Evolutionary conservation across 208 protist genomes (phyloP).

Genomic region (Eutreptiella sp.): DNA sequence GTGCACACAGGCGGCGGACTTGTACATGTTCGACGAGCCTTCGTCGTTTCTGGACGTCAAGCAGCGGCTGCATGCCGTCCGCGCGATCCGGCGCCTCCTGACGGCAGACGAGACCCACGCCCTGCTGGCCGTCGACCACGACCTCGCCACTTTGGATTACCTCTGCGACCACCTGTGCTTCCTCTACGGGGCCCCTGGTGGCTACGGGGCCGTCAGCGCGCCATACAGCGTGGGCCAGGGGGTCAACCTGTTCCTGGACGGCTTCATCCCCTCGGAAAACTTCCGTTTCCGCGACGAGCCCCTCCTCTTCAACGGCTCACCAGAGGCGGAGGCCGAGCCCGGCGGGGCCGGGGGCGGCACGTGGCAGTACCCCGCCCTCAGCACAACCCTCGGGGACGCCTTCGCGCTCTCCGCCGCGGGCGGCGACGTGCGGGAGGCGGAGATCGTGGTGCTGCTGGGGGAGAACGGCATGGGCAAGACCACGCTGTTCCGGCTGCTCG

Average conservation of each 20-base stretch:
- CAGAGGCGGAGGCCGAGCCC: constrained; percentile 10
- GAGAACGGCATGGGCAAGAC: not conserved
- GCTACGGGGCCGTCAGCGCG: constrained; percentile 25
- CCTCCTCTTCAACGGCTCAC: constrained; percentile 26
- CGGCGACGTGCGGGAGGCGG: constrained; percentile 1
- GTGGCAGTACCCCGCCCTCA: constrained; percentile 20
- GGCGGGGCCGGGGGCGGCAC: not conserved
- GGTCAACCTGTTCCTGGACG: constrained; percentile 25
- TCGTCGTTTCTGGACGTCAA: constrained; percentile 28
- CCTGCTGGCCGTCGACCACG: constrained; percentile 24
- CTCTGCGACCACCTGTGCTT: constrained; percentile 14
- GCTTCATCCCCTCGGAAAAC: constrained; percentile 27
- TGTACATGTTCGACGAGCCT: constrained; percentile 33
- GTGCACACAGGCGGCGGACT: constrained; percentile 2
- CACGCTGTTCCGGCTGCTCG: too few relatives aligned
- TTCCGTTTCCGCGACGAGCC: constrained; percentile 16
- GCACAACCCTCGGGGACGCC: constrained; percentile 1
- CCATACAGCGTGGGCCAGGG: constrained; percentile 29
- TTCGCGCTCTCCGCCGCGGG: constrained; percentile 11
- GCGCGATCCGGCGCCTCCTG: constrained; percentile 14
- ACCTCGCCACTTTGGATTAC: constrained; percentile 29
- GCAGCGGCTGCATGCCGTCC: constrained; percentile 12
- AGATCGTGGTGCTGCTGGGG: constrained; percentile 10
- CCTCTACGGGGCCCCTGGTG: constrained; percentile 19
- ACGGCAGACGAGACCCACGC: constrained; percentile 15